Conservation (phyloP, 345 rosid genomes). For the Pistacia vera region DNA sequence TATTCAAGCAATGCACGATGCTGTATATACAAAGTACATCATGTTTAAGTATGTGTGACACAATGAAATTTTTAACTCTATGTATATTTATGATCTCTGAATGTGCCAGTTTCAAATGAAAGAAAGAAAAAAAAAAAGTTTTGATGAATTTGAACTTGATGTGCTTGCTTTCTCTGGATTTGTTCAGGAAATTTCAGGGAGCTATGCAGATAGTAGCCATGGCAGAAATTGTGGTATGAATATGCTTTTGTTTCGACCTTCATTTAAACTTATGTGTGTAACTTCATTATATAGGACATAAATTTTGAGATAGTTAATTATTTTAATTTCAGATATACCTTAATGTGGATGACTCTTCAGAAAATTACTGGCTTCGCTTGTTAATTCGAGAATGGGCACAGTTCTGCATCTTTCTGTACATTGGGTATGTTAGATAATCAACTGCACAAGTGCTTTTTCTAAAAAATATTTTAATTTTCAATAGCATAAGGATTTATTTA, state of each 20-base stretch:
- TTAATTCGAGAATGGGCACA: slow-evolving; percentile 88
- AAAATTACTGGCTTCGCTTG: slow-evolving; percentile 79
- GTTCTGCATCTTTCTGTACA: slow-evolving; percentile 78
- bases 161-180: slow-evolving; percentile 7
- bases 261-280: not conserved
- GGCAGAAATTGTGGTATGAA: slow-evolving; percentile 81
- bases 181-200: slow-evolving; percentile 82
- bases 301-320: slow-evolving; percentile 13
- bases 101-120: not conserved
- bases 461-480: not conserved
- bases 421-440: slow-evolving; percentile 57
- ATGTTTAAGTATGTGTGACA: slow-evolving; percentile 78
- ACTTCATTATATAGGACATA: not conserved
- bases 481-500: not conserved
- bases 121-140: not conserved
- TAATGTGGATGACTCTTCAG: slow-evolving; percentile 69
- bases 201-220: slow-evolving; percentile 90
- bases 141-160: not conserved
- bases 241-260: not conserved
- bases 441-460: not conserved
- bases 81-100: not conserved
- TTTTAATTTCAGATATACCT: slow-evolving; percentile 59
- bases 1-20: slow-evolving; percentile 81
- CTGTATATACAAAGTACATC: slow-evolving; percentile 69
- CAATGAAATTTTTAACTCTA: not conserved